Evolutionary conservation across 2,329 filamentous ascomycete species (phyloP).

Genomic region (Colletotrichum filicis): DNA sequence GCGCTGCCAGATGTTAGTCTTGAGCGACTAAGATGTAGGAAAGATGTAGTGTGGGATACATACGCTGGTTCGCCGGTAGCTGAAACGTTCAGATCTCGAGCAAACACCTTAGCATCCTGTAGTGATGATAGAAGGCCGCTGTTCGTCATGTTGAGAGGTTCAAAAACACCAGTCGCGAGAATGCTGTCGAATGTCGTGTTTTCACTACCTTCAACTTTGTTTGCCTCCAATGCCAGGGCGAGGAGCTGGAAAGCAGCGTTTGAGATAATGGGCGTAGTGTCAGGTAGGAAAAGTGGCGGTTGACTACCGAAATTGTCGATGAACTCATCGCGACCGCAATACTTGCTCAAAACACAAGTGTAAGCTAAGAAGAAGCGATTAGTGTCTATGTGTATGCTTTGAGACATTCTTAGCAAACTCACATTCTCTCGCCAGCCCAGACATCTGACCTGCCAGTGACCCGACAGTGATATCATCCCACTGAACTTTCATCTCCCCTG

Average conservation of each 20-base stretch:
- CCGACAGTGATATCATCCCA: conserved; percentile 40
- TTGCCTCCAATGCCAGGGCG: conserved; percentile 36
- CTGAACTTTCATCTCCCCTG: conserved; percentile 15
- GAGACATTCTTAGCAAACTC: not conserved
- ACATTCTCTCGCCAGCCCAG: conserved; percentile 39
- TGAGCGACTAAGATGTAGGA: not conserved
- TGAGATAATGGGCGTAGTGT: conserved; percentile 40
- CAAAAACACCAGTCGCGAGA: conserved; percentile 24
- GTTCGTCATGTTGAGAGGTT: conserved; percentile 37
- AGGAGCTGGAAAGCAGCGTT: conserved; percentile 41
- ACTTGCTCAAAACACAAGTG: conserved; percentile 30
- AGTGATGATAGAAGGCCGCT: conserved; percentile 22
- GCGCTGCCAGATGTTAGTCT: conserved; percentile 6
- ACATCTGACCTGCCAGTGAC: conserved; percentile 38
- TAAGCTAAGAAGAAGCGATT: not conserved
- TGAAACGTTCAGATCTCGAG: conserved; percentile 27
- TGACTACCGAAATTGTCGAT: conserved; percentile 23
- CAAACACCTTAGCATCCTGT: conserved; percentile 20
- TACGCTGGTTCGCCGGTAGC: conserved; percentile 37
- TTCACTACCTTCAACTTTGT: not conserved
- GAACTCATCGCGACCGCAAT: conserved; percentile 35
- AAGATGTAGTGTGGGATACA: not conserved
- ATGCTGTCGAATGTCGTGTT: conserved; percentile 3
- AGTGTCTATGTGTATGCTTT: not conserved
- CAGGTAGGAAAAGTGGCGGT: conserved; percentile 37